Percentiles rank a stretch among this genome's conserved stretches.
These are phyloP conservation scores for Glaciozyma martinii DNA, from an alignment of 768 basidiomycete species.

Conservation along the genomic window DNA sequence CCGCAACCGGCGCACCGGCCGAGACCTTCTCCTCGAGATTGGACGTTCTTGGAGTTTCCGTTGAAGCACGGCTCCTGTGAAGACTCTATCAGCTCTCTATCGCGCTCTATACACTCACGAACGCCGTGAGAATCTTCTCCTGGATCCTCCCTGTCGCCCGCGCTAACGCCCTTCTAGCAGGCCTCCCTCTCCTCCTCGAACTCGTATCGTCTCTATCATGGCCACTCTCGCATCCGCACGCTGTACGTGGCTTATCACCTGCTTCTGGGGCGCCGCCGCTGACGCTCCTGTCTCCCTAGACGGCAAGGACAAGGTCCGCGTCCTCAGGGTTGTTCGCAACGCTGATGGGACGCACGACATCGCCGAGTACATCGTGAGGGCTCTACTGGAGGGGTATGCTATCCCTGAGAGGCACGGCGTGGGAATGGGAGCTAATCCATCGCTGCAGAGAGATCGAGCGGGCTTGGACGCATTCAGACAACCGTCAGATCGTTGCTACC, in stretches of 20 bases:
- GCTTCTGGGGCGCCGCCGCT: not conserved
- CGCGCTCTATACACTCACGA: too few relatives aligned
- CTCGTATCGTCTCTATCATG: not conserved
- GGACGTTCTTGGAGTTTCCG: too few relatives aligned
- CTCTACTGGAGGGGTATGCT: slow-evolving; percentile 69
- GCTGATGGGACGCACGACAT: slow-evolving; percentile 49
- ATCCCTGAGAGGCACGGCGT: not conserved
- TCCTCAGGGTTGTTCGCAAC: slow-evolving; percentile 67
- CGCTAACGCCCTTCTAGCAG: too few relatives aligned
- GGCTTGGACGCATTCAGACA: slow-evolving; percentile 74
- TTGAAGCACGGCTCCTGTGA: too few relatives aligned
- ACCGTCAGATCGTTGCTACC: slow-evolving; percentile 77
- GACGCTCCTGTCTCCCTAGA: slow-evolving; percentile 35
- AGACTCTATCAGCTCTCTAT: too few relatives aligned
- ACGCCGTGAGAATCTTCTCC: too few relatives aligned
- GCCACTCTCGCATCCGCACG: not conserved
- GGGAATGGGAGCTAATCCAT: not conserved
- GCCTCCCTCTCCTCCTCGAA: too few relatives aligned
- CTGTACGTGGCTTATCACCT: not conserved
- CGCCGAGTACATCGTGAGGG: slow-evolving; percentile 74
- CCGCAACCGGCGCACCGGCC: too few relatives aligned
- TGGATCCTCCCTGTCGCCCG: too few relatives aligned
- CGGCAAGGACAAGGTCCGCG: slow-evolving; percentile 81
- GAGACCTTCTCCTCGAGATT: too few relatives aligned
- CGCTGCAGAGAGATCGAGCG: slow-evolving; percentile 41